Base-by-base conservation (phyloP, 768 basidiomycete genomes). In the Mrakia hoshinonis region DNA sequence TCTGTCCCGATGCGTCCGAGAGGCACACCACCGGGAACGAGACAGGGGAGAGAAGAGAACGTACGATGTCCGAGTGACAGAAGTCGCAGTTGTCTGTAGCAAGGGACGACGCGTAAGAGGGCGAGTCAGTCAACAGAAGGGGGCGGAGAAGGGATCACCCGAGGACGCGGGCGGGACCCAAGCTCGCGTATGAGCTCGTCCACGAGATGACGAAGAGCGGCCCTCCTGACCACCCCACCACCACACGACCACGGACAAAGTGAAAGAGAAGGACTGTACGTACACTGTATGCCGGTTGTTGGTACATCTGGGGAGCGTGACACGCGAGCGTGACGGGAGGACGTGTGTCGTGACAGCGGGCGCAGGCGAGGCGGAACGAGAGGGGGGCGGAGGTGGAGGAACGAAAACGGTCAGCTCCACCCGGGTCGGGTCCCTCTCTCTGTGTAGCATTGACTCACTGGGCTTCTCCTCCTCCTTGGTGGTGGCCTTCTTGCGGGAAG, bases 61-160 rank as follows among this genome's bases (percentile, higher is more conserved):
- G 65, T 51, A 72, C 71, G 66, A 67, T 67, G 47, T 72, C 71
- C 31, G 55, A 52, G 31, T 67, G 66, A 38, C 71, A 72, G 31
- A 66, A 72, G 71, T 72, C 71, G 61, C 71, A 72, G 55, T 72
- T 67, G 58, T 67, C 71, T 72, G 43, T 31, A 5, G 48, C 9
- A 65, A 1, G 18, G 68, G 12, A 34, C n/a, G 36, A 39, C 10
- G 9, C 46, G 18, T 13, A 24, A n/a, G n/a, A 29, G n/a, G 47
- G 6, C 24, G 15, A 20, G 39, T 11, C 48, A 26, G 7, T 47
- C n/a, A 51, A 29, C 29, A 22, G 29, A 54, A 67, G 49, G 22
- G 38, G 26, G 29, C 26, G 10, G 38, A 22, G 6, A 26, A 51
- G 20, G 38, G 38, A 48, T 10, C 12, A 31, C 20, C 4, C 26